A percentile compares a stretch with the other conserved stretches of the same genome.
phyloP scores from a whole-genome alignment of 2,329 filamentous ascomycete species.

The Colletotrichum sojae region DNA sequence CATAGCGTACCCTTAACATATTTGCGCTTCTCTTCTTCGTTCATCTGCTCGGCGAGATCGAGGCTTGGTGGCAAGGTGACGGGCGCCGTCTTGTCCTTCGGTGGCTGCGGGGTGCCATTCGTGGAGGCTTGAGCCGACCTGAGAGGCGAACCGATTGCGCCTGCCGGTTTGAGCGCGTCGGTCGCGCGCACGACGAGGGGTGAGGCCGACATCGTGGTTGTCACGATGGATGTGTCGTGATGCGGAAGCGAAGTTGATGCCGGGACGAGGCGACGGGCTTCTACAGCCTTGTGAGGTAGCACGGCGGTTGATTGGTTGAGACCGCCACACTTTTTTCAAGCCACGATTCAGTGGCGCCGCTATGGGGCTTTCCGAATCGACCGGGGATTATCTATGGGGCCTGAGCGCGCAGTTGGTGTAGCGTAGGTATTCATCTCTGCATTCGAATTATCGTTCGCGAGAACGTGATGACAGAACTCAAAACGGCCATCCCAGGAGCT shows the following conservation, averaged over 20 bases:
- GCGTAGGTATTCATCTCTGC: too few species aligned
- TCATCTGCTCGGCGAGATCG: constrained; percentile 84
- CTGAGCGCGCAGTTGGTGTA: too few species aligned
- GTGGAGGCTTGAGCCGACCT: constrained; percentile 58
- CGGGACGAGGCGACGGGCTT: constrained; percentile 16
- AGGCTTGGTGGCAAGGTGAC: constrained; percentile 57
- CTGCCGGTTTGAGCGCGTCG: constrained; percentile 51
- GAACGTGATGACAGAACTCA: constrained; percentile 1
- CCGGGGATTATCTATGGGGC: too few species aligned
- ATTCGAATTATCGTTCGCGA: too few species aligned
- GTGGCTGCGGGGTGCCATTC: constrained; percentile 60
- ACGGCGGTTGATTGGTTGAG: constrained; percentile 12
- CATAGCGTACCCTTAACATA: constrained; percentile 81
- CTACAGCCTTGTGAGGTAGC: constrained; percentile 29
- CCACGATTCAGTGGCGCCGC: constrained; percentile 4
- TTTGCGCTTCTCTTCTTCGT: constrained; percentile 86
- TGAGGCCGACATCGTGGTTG: constrained; percentile 60
- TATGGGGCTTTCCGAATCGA: too few species aligned
- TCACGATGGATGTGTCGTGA: constrained; percentile 17
- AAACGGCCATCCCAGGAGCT: neutral
- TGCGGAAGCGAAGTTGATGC: constrained; percentile 10
- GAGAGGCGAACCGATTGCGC: constrained; percentile 59
- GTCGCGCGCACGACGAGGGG: constrained; percentile 59
- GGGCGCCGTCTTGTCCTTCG: constrained; percentile 37
- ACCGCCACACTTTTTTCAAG: neutral